A percentile compares a stretch with the other conserved stretches of the same genome.
Conservation (phyloP, 306 rosid species). For the Cucumis hystrix region DNA sequence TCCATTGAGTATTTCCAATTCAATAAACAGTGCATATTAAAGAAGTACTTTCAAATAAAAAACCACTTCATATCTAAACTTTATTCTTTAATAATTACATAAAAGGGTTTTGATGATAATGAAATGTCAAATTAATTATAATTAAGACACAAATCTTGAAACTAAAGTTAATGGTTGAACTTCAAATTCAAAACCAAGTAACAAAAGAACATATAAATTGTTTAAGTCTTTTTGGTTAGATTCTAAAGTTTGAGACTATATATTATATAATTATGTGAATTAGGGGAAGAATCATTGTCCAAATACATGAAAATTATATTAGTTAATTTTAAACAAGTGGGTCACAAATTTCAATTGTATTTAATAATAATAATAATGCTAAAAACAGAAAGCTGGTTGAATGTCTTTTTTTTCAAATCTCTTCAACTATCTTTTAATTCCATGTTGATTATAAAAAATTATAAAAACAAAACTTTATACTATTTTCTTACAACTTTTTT, state of each 20-base stretch:
- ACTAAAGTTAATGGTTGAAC: too few relatives aligned
- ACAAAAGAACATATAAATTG: not conserved
- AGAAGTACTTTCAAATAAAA: too few relatives aligned
- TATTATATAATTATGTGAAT: not conserved
- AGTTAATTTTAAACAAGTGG: not conserved
- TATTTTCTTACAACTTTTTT: not conserved
- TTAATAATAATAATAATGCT: not conserved
- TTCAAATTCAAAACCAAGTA: too few relatives aligned
- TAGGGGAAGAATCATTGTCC: not conserved
- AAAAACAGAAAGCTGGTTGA: not conserved
- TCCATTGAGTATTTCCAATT: not conserved
- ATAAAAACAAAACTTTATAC: not conserved
- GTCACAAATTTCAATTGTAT: not conserved
- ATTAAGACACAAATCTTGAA: too few relatives aligned
- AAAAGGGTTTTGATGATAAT: too few relatives aligned
- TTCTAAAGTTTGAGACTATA: not conserved
- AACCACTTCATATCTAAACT: too few relatives aligned
- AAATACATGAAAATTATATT: not conserved
- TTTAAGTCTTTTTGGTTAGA: not conserved
- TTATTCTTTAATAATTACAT: too few relatives aligned
- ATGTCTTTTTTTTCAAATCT: not conserved
- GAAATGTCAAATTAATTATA: too few relatives aligned
- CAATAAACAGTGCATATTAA: too few relatives aligned
- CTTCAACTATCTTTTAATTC: not conserved
- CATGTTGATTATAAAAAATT: not conserved